A percentile compares a stretch with the other conserved stretches of the same genome.
Conservation (phyloP, 2,329 filamentous ascomycete genomes). For the Cordyceps cateniannulata region DNA sequence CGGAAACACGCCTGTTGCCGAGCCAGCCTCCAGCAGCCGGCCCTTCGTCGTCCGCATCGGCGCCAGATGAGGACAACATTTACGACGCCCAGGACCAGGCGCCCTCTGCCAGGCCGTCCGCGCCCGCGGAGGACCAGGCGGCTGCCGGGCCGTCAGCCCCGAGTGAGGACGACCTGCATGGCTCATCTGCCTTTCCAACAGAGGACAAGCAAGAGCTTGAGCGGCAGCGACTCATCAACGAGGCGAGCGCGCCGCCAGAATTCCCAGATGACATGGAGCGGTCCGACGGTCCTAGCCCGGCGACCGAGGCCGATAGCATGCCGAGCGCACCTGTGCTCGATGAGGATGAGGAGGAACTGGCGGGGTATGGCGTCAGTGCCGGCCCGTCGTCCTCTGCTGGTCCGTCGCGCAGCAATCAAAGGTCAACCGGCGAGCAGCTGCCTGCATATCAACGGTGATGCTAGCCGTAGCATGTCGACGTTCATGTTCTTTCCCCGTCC, state of each 20-base stretch:
- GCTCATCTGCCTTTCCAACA: slow-evolving; percentile 20
- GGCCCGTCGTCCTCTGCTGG: slow-evolving; percentile 16
- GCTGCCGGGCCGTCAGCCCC: slow-evolving; percentile 37
- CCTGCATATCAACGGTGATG: slow-evolving; percentile 34
- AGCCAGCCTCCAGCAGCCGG: slow-evolving; percentile 55
- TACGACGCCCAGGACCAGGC: slow-evolving; percentile 40
- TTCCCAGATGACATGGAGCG: slow-evolving; percentile 47
- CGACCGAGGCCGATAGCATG: slow-evolving; percentile 23
- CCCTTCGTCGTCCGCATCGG: slow-evolving; percentile 29
- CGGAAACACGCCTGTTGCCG: slow-evolving; percentile 73
- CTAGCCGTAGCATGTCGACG: background rate
- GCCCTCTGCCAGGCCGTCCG: slow-evolving; percentile 15
- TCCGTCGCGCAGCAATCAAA: background rate
- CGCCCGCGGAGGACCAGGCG: slow-evolving; percentile 15
- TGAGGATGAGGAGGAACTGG: slow-evolving; percentile 48
- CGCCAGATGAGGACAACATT: slow-evolving; percentile 40
- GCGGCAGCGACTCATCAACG: slow-evolving; percentile 53
- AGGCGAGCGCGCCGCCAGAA: slow-evolving; percentile 57
- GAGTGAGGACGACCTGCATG: slow-evolving; percentile 37
- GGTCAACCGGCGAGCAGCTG: slow-evolving; percentile 26
- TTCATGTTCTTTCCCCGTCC: background rate
- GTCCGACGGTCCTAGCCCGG: slow-evolving; percentile 22
- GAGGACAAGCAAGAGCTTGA: slow-evolving; percentile 82
- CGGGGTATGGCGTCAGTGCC: slow-evolving; percentile 22
- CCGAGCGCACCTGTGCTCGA: slow-evolving; percentile 54